Base-by-base conservation (phyloP, 176 grass and related monocot genomes). In the Aegilops bicornis region DNA sequence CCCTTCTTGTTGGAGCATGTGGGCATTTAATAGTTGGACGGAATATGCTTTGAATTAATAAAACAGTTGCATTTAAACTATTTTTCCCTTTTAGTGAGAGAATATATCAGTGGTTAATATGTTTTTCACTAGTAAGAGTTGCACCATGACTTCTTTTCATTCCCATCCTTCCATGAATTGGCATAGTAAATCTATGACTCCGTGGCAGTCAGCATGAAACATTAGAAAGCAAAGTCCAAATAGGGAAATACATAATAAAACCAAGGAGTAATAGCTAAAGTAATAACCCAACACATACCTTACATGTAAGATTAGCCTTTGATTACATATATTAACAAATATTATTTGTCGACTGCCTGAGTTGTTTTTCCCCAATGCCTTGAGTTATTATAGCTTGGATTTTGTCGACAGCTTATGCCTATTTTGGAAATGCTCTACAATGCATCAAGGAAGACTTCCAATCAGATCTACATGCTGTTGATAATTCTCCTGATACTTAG, bases 381-480 rank as follows among this genome's bases (percentile, higher is more conserved):
- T 33, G 56, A 23, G 82, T 31, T 33, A n/a, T 76, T 37, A 64
- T 84, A 70, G 30, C 80, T 54, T 87, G 39, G 69, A 37, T 84
- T 73, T 68, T 81, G 40, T 79, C 16, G 31, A 87, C 89, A 99
- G 94, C 78, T 99, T 82, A 90, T 99, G 90, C 97, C 97, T 52
- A 93, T 99, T 74, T 87, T 99, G 83, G 97, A 99, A 88, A 96
- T 89, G 81, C 94, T 99, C 67, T 99, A 99, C 73, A 96, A 99
- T 90, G 97, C 97, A 90, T 91, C 92, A 84, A 96, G 89, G 87
- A 94, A 95, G 88, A 94, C 97, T 79, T 96, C 97, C 15, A 96
- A 99, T 91, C 97, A 96, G 79, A 99, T 99, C 63, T 99, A 99
- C 76, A 99, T 99, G 97, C 69, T 99, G 29, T 89, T 99, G 79